Percentiles rank a stretch among this genome's conserved stretches.
Conservation (phyloP, 768 basidiomycete species). For the Kwoniella shandongensis region DNA sequence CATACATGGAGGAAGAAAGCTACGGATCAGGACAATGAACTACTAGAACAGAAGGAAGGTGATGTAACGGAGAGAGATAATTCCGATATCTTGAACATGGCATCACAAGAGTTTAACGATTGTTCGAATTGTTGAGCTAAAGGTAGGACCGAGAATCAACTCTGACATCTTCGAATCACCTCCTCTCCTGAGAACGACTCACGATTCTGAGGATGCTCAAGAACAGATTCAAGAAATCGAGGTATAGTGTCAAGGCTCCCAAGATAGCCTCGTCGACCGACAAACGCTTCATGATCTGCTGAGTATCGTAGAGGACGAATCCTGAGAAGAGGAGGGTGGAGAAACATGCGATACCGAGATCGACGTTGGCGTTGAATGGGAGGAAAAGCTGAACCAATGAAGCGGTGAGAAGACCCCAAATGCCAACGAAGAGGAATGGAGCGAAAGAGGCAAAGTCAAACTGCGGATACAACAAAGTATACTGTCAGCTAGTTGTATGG, state of each 20-base stretch:
- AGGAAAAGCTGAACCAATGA: constrained; percentile 81
- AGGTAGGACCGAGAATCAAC: background rate
- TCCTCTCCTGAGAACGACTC: constrained; percentile 22
- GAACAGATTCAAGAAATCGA: constrained; percentile 68
- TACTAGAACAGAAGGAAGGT: too few relatives aligned
- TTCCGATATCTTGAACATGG: too few relatives aligned
- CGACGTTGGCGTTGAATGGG: constrained; percentile 77
- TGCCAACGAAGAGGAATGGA: constrained; percentile 81
- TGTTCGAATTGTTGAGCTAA: constrained; percentile 41
- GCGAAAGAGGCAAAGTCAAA: constrained; percentile 94
- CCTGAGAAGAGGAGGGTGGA: constrained; percentile 83
- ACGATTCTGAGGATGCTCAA: constrained; percentile 52
- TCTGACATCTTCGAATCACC: background rate
- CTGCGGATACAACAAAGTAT: constrained; percentile 53
- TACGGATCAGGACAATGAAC: too few relatives aligned
- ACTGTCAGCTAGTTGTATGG: constrained; percentile 9
- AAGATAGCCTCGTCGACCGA: constrained; percentile 93
- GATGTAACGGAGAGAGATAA: too few relatives aligned
- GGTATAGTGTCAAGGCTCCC: constrained; percentile 81
- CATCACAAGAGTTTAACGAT: too few relatives aligned
- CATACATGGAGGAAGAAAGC: too few relatives aligned
- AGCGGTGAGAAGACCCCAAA: constrained; percentile 77
- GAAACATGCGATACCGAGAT: constrained; percentile 74
- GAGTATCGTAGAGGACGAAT: constrained; percentile 69
- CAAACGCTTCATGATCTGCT: constrained; percentile 78